A percentile compares a stretch with the other conserved stretches of the same genome.
These are phyloP conservation scores for Lithocarpus polystachyus DNA, from an alignment of 306 rosid species.

Conservation along the genomic window DNA sequence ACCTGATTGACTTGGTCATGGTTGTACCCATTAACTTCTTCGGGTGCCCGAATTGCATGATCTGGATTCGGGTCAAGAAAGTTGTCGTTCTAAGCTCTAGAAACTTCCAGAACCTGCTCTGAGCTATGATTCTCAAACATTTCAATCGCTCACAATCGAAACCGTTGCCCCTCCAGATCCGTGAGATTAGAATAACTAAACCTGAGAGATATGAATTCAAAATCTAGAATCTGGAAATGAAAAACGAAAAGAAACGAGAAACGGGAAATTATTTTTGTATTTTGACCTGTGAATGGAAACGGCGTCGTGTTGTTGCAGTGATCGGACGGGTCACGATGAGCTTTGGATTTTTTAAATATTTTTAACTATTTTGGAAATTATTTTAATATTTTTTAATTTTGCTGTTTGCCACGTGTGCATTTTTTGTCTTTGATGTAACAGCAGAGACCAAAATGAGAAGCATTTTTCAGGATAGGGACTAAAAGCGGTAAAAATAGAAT, in stretches of 20 bases:
- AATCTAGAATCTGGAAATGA: no score
- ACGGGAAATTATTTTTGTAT: neutral
- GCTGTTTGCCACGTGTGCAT: no score
- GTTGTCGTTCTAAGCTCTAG: constrained; percentile 11
- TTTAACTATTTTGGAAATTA: no score
- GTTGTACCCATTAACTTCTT: constrained; percentile 13
- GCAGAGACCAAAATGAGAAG: no score
- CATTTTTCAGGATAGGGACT: no score
- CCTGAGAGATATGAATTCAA: neutral
- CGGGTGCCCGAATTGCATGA: constrained; percentile 1
- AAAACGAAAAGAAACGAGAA: neutral
- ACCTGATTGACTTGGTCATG: neutral
- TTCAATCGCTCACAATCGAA: constrained; percentile 39
- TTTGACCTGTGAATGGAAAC: neutral
- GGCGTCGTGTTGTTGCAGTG: neutral
- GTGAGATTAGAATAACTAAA: neutral
- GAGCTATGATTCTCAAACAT: constrained; percentile 56
- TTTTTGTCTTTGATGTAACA: no score
- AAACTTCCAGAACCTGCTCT: constrained; percentile 18
- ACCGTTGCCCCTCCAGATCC: constrained; percentile 21
- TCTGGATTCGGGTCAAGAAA: constrained; percentile 9
- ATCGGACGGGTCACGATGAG: neutral
- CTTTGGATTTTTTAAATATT: neutral
- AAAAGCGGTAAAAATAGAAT: no score
- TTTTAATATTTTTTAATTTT: no score